These are phyloP conservation scores for Punica granatum DNA, from an alignment of 345 rosid genomes.

Conservation along the genomic window DNA sequence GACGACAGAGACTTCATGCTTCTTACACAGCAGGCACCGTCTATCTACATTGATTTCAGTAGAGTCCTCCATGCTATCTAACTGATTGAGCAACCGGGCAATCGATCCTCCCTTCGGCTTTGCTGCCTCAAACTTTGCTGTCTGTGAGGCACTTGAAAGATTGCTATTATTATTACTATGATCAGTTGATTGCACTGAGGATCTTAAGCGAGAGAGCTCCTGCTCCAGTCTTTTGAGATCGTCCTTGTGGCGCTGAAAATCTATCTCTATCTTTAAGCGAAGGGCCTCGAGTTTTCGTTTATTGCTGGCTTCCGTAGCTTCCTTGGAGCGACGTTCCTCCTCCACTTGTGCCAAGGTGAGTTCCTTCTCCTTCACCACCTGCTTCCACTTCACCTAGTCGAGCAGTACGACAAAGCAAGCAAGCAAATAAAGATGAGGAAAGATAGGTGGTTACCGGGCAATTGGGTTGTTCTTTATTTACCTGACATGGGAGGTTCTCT, in stretches of 20 bases:
- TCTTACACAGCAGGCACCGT: constrained; percentile 18
- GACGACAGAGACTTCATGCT: constrained; percentile 18
- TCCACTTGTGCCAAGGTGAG: constrained; percentile 13
- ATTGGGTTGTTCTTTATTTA: background rate
- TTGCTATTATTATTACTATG: constrained; percentile 1
- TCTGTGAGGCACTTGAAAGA: constrained; percentile 1
- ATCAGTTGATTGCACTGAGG: constrained; percentile 4
- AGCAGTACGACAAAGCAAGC: background rate
- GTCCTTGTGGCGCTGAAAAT: constrained; percentile 20
- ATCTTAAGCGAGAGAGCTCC: constrained; percentile 10
- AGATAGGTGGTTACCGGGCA: no score
- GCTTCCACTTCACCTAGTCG: constrained; percentile 19
- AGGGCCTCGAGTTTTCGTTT: constrained; percentile 15
- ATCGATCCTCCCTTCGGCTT: constrained; percentile 10
- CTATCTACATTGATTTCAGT: constrained; percentile 13
- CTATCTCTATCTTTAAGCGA: constrained; percentile 21
- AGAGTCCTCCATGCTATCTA: constrained; percentile 11
- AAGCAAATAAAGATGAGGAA: background rate
- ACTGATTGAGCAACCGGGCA: constrained; percentile 6
- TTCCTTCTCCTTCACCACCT: constrained; percentile 12
- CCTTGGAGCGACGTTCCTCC: constrained; percentile 18
- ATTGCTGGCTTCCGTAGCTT: constrained; percentile 15
- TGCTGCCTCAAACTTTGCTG: constrained; percentile 1
- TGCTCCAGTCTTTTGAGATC: constrained; percentile 21
- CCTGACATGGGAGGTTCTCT: background rate